phyloP scores from a whole-genome alignment of 2,329 filamentous ascomycete genomes.

The Diaporthe sp. region DNA sequence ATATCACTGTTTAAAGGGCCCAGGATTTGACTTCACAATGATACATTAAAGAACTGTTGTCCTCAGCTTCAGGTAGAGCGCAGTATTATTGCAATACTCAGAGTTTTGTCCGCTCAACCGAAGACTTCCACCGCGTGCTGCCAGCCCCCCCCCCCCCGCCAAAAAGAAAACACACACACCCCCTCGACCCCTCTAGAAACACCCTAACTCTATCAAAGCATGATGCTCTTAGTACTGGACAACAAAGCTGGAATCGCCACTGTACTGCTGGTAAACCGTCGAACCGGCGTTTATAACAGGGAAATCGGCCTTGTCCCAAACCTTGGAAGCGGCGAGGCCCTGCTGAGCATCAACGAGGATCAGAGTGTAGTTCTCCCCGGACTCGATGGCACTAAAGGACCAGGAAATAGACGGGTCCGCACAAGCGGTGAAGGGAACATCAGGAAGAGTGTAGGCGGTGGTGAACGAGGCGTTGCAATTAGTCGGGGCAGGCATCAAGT shows the following conservation, averaged over 20 bases:
- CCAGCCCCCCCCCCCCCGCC: too few relatives aligned
- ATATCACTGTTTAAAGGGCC: too few relatives aligned
- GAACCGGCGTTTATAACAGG: not conserved
- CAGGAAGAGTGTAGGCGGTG: slow-evolving; percentile 52
- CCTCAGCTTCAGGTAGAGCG: too few relatives aligned
- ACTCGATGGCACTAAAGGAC: slow-evolving; percentile 34
- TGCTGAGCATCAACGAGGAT: not conserved
- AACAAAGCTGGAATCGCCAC: not conserved
- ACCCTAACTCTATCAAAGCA: not conserved
- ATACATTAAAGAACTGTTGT: too few relatives aligned
- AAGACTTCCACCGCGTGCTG: too few relatives aligned
- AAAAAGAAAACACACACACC: too few relatives aligned
- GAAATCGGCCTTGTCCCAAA: slow-evolving; percentile 7
- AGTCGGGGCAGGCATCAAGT: slow-evolving; percentile 33
- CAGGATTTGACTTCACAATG: too few relatives aligned
- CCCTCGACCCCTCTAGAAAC: too few relatives aligned
- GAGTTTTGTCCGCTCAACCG: too few relatives aligned
- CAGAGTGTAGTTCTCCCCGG: slow-evolving; percentile 5
- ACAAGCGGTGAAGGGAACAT: slow-evolving; percentile 59
- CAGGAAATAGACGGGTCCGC: slow-evolving; percentile 52
- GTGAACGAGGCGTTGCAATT: slow-evolving; percentile 31
- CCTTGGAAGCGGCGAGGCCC: not conserved
- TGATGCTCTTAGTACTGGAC: not conserved
- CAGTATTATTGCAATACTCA: too few relatives aligned
- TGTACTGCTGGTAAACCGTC: slow-evolving; percentile 9